Conservation (phyloP, 73 alveolate genomes). For the Durusdinium trenchii region DNA sequence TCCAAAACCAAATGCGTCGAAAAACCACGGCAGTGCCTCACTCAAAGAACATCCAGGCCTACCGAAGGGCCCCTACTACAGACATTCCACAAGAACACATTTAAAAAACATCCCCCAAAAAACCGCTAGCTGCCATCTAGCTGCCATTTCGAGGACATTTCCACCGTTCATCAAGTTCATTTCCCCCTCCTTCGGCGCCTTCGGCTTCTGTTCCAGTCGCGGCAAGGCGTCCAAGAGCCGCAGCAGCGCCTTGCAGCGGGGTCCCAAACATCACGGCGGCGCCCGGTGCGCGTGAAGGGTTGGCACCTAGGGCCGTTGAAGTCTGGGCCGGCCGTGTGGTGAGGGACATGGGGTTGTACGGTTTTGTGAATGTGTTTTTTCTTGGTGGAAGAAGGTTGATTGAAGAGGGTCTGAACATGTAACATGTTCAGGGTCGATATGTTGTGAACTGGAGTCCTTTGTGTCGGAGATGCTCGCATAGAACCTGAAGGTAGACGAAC, state of each 20-base stretch:
- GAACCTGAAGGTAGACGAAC: no score
- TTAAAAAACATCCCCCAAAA: no score
- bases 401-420: not conserved
- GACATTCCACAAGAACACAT: no score
- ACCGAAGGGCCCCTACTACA: no score
- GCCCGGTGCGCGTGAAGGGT: constrained; percentile 60
- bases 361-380: not conserved
- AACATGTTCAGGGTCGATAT: not conserved
- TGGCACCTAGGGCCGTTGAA: constrained; percentile 31
- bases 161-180: not conserved
- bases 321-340: not conserved
- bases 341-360: not conserved
- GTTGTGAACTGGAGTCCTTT: no score
- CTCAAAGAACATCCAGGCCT: no score
- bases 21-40: no score
- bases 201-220: constrained; percentile 4
- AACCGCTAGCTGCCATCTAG: no score
- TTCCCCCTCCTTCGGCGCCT: not conserved
- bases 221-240: constrained; percentile 64
- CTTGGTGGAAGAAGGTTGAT: not conserved
- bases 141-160: not conserved
- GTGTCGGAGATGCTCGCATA: no score
- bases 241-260: constrained; percentile 72
- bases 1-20: no score
- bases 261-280: constrained; percentile 22